Evolutionary conservation across 495 filamentous ascomycete genomes (phyloP), one percentile per base, ranked within the genome.

Genomic region (Mycothermus thermophilus): DNA sequence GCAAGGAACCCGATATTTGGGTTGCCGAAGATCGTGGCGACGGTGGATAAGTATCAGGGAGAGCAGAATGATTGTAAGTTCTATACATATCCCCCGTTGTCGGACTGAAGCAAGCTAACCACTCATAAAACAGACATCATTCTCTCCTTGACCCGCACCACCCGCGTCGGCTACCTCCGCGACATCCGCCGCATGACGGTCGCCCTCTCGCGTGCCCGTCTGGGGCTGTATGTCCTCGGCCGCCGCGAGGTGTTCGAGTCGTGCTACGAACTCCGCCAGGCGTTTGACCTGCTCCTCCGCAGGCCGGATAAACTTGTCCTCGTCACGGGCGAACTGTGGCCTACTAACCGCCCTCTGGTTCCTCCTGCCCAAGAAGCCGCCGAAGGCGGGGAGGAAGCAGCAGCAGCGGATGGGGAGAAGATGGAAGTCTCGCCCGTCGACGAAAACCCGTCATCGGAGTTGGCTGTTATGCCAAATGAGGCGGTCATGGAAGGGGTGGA

Each of bases 1-100:
- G 72, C 71, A 8, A 80, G 74, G 48, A 92, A 81, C 43, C 58
- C 74, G 2, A 59, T 99, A 18, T 99, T 99, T 59, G 87, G 92
- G 8, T 59, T 94, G 61, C 90, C 90, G 25, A 80, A 78, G 54
- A 77, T 81, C 30, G 84, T 99, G 17, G 83, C 80, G 1, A 96
- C 92, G 12, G 92, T 99, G 35, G 90, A 99, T 58, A 93, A 92
- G 55, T 99, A 95, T 47, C 90, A 99, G 63, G 90, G 90, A 44
- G 92, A 96, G 66, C 90, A 99, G 62, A 99, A 96, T 59, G 90
- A 95, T 49, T 96, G 85, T 92, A 62, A 72, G 82, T 72, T 37
- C 23, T n/a, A n/a, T n/a, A n/a, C n/a, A n/a, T n/a, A n/a, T n/a
- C n/a, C n/a, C n/a, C n/a, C n/a, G n/a, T n/a, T n/a, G n/a, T n/a